These are phyloP conservation scores for Kuraishia cidri DNA, from an alignment of 805 yeast species.

Conservation along the genomic window DNA sequence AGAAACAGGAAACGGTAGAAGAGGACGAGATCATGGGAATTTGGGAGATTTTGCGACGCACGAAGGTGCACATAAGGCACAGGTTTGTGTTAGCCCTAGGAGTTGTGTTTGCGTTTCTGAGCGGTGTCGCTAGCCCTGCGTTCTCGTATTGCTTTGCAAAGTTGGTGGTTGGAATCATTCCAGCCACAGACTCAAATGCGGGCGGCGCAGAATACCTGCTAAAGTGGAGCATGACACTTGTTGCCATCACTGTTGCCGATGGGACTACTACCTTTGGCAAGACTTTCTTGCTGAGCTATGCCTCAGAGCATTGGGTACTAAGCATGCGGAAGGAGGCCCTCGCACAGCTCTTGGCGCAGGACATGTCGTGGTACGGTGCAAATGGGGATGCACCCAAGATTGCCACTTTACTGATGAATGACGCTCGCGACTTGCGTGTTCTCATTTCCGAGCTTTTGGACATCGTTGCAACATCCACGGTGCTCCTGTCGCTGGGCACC, in stretches of 20 bases:
- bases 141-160: constrained; percentile 75
- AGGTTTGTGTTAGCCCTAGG: constrained; percentile 36
- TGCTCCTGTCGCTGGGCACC: constrained; percentile 50
- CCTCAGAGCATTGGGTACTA: constrained; percentile 64
- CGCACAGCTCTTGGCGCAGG: constrained; percentile 37
- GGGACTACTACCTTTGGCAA: constrained; percentile 49
- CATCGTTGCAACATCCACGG: constrained; percentile 39
- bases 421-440: constrained; percentile 66
- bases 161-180: constrained; percentile 55
- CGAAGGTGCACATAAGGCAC: constrained; percentile 16
- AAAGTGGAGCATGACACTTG: constrained; percentile 63
- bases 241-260: constrained; percentile 54
- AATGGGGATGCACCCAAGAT: constrained; percentile 35
- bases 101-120: constrained; percentile 35
- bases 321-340: constrained; percentile 42
- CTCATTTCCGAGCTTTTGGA: constrained; percentile 57
- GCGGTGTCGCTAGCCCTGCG: constrained; percentile 64
- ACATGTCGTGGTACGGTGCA: constrained; percentile 40
- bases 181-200: constrained; percentile 23
- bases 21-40: too few relatives aligned
- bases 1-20: too few relatives aligned
- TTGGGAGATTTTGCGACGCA: constrained; percentile 14
- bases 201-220: constrained; percentile 23
- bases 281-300: constrained; percentile 37
- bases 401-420: constrained; percentile 68